These are phyloP conservation scores for Groenewaldozyma auringiensis DNA, from an alignment of 1,139 yeast species.

Conservation along the genomic window DNA sequence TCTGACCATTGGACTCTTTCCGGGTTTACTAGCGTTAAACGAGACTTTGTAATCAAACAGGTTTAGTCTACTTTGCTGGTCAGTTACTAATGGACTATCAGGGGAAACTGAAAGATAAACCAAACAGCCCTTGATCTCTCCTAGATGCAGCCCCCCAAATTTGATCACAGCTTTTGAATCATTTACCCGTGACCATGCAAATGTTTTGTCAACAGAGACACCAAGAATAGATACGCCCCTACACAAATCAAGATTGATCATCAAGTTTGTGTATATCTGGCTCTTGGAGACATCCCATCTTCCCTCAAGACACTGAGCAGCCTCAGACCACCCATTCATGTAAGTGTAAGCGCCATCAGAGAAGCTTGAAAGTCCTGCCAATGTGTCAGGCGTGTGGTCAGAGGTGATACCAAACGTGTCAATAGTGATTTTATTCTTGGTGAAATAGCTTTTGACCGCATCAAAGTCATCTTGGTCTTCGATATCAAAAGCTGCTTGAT, in stretches of 20 bases:
- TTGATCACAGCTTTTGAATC: not conserved
- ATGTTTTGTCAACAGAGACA: not conserved
- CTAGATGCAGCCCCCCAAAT: not conserved
- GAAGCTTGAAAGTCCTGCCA: constrained; percentile 7
- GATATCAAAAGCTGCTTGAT: constrained; percentile 1
- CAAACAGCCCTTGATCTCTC: not conserved
- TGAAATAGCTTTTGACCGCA: constrained; percentile 5
- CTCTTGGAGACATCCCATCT: constrained; percentile 9
- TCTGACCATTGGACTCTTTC: not conserved
- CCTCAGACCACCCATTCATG: constrained; percentile 13
- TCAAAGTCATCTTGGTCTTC: constrained; percentile 5
- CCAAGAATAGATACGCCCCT: not conserved
- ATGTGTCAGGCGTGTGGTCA: constrained; percentile 12
- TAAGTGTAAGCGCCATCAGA: constrained; percentile 14
- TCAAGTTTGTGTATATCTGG: not conserved
- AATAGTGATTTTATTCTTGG: constrained; percentile 5
- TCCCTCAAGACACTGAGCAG: constrained; percentile 10
- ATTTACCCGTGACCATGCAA: not conserved
- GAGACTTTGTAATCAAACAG: not conserved
- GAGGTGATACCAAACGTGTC: constrained; percentile 14
- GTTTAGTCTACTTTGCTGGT: not conserved
- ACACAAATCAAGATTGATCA: not conserved
- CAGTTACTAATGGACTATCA: not conserved
- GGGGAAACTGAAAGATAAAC: not conserved
- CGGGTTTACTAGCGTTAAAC: not conserved